Base-by-base conservation (phyloP, 2,329 filamentous ascomycete species). In the Phialemoniopsis sp. region DNA sequence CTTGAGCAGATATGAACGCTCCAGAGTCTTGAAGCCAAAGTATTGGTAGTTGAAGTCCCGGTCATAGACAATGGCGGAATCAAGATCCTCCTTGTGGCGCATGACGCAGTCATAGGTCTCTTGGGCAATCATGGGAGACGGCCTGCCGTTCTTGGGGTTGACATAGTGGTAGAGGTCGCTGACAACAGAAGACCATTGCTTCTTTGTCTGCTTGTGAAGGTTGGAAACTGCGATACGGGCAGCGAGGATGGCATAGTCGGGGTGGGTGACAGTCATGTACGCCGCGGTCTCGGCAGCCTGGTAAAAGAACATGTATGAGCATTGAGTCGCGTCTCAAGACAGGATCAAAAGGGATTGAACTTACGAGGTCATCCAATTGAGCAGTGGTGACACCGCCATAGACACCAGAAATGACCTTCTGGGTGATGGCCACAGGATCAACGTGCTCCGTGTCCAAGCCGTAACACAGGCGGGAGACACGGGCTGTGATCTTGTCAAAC, bases 1-100 rank as follows among this genome's bases (percentile, higher is more conserved):
- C 61, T 94, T 90, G 52, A 98, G 83, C 38, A 98, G 84, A 60
- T 98, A 98, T 58, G 93, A 98, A 45, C 93, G 85, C 75, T 98
- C 93, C 30, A 98, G 75, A 8, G 93, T 98, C 80, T 98, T 98
- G 82, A 98, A 98, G 49, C 93, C 93, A 58, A 98, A 98, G 73
- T 95, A 98, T 73, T 98, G 93, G 75, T 98, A 98, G 79, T 97
- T 96, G 79, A 98, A 98, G 64, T 98, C 93, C 53, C 93, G 87
- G 71, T 98, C 93, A 58, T 97, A 98, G 56, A 98, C 91, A 62
- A 98, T 97, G 56, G 93, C 93, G 32, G 91, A 97, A 75, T 98
- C 95, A 42, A 98, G 79, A 69, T 98, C 93, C 41, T 95, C 93
- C 56, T 89, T 89, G 67, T 98, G 89, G 58, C 86, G 87, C 87